phyloP scores from a whole-genome alignment of 2,329 filamentous ascomycete species.

The Trematosphaeria pertusa region DNA sequence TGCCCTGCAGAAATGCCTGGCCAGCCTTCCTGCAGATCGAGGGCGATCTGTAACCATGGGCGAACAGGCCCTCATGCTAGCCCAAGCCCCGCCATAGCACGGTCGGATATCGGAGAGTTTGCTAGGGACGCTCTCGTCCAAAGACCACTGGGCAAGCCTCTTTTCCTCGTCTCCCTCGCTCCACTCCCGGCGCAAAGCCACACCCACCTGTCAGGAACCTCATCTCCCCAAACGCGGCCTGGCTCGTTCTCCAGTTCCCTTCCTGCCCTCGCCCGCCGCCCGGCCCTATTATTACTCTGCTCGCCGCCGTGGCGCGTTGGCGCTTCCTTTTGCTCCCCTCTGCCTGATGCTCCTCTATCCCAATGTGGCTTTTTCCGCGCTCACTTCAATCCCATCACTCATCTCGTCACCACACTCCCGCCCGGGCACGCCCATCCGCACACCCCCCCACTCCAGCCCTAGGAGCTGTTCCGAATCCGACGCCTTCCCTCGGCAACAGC shows the following conservation, averaged over 20 bases:
- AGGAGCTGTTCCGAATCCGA: slow-evolving; percentile 31
- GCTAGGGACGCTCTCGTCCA: slow-evolving; percentile 35
- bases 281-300: slow-evolving; percentile 36
- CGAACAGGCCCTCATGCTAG: slow-evolving; percentile 35
- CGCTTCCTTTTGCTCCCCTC: slow-evolving; percentile 39
- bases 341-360: slow-evolving; percentile 25
- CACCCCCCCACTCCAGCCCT: slow-evolving; percentile 36
- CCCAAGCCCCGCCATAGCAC: slow-evolving; percentile 40
- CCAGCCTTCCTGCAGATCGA: slow-evolving; percentile 42
- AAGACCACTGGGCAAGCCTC: slow-evolving; percentile 14
- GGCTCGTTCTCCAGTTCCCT: slow-evolving; percentile 28
- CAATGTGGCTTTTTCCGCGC: slow-evolving; percentile 39
- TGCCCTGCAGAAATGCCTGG: slow-evolving; percentile 45
- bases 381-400: slow-evolving; percentile 26
- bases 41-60: slow-evolving; percentile 48
- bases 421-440: slow-evolving; percentile 26
- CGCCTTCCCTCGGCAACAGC: slow-evolving; percentile 28
- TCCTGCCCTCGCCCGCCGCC: slow-evolving; percentile 20
- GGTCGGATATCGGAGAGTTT: slow-evolving; percentile 48
- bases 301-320: slow-evolving; percentile 43
- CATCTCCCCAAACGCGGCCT: slow-evolving; percentile 30
- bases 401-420: slow-evolving; percentile 24
- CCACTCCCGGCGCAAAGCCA: slow-evolving; percentile 43
- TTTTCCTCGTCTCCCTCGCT: slow-evolving; percentile 30
- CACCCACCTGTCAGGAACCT: slow-evolving; percentile 41